phyloP scores from a whole-genome alignment of 2,329 filamentous ascomycete genomes.

The Alternaria alternata region DNA sequence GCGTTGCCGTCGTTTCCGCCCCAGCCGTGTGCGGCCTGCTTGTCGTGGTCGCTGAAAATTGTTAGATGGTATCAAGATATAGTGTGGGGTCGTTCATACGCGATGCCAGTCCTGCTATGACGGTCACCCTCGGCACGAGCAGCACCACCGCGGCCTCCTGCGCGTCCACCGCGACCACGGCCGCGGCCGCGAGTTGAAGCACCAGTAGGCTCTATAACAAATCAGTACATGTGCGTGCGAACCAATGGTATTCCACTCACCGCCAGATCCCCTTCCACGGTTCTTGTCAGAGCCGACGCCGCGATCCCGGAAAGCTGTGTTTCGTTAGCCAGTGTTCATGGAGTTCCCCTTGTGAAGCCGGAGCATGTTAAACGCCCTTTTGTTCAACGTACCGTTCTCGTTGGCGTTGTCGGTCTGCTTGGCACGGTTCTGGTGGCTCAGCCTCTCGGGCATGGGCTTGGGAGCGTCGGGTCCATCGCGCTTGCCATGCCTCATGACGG shows the following conservation, averaged over 20 bases:
- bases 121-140: conserved; percentile 63
- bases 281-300: conserved; percentile 82
- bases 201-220: conserved; percentile 27
- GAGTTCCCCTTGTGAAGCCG: background rate
- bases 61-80: conserved; percentile 23
- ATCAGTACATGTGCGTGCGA: conserved; percentile 15
- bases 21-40: conserved; percentile 90
- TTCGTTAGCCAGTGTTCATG: conserved; percentile 28
- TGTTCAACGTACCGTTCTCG: conserved; percentile 78
- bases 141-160: conserved; percentile 57
- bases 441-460: conserved; percentile 49
- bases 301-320: conserved; percentile 86
- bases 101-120: conserved; percentile 67
- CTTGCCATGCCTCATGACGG: conserved; percentile 78
- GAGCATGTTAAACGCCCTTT: background rate
- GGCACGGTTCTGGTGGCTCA: conserved; percentile 37
- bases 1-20: conserved; percentile 81
- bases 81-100: conserved; percentile 55
- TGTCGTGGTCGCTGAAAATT: conserved; percentile 73
- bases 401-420: conserved; percentile 71
- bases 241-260: conserved; percentile 29
- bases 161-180: conserved; percentile 58
- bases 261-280: conserved; percentile 68
- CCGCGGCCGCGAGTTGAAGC: conserved; percentile 48
- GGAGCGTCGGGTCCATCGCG: conserved; percentile 82